Evolutionary conservation across 78 protist species (phyloP).

Genomic region (Dictyostelium brefeldianum): DNA sequence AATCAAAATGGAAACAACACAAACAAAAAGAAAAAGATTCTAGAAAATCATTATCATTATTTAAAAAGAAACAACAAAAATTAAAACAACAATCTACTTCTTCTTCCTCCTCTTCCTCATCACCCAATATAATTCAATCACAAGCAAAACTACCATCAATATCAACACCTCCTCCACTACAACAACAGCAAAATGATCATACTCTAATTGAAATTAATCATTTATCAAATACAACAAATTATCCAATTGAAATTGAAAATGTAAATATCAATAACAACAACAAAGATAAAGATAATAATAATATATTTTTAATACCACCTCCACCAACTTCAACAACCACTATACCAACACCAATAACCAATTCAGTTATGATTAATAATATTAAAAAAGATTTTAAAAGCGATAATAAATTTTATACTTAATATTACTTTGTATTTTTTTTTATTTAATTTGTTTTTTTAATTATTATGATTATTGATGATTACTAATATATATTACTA

Average conservation of each 20-base stretch:
- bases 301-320: neutral
- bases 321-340: neutral
- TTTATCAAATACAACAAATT: neutral
- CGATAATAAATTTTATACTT: conserved; percentile 5
- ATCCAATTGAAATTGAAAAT: neutral
- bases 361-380: neutral
- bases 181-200: neutral
- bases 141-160: neutral
- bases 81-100: neutral
- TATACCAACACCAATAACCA: neutral
- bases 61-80: neutral
- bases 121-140: neutral
- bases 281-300: neutral
- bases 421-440: neutral
- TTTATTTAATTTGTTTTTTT: neutral
- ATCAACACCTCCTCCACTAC: neutral
- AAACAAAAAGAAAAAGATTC: conserved; percentile 14
- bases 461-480: too few species aligned
- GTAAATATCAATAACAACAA: neutral
- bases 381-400: neutral
- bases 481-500: too few species aligned
- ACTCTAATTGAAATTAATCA: neutral
- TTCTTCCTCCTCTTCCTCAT: neutral
- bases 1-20: conserved; percentile 49
- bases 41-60: neutral